Conservation (phyloP, 1,139 yeast species). For the Blastobotrys persicus region DNA sequence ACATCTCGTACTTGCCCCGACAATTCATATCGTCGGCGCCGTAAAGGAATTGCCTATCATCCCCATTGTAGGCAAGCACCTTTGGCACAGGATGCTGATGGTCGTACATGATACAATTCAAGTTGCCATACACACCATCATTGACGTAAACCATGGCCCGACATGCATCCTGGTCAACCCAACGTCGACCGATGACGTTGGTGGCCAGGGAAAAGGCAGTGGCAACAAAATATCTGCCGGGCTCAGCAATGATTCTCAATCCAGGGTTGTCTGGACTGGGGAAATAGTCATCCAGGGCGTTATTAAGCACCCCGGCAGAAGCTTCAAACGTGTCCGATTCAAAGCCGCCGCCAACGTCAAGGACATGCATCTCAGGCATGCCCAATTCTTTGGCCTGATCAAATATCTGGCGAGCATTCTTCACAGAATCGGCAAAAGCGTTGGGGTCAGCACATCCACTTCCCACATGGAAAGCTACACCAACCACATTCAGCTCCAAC, state of each 20-base stretch:
- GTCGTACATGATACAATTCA: constrained; percentile 91
- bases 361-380: constrained; percentile 46
- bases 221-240: constrained; percentile 89
- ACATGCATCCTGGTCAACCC: constrained; percentile 33
- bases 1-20: constrained; percentile 38
- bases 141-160: constrained; percentile 67
- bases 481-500: constrained; percentile 63
- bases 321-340: constrained; percentile 61
- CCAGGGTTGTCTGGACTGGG: constrained; percentile 42
- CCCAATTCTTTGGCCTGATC: constrained; percentile 53
- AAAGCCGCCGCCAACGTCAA: constrained; percentile 96
- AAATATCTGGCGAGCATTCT: constrained; percentile 71
- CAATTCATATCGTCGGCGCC: constrained; percentile 21
- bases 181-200: constrained; percentile 79
- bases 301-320: constrained; percentile 58
- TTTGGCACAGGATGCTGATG: constrained; percentile 78
- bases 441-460: constrained; percentile 82
- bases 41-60: constrained; percentile 17
- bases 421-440: constrained; percentile 67
- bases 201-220: constrained; percentile 83
- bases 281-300: constrained; percentile 57
- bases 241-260: constrained; percentile 79
- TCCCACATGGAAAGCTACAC: constrained; percentile 95
- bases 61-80: constrained; percentile 52
- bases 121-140: constrained; percentile 94